Base-by-base conservation (phyloP, 805 yeast species). In the Wickerhamomyces kurtzmanii region DNA sequence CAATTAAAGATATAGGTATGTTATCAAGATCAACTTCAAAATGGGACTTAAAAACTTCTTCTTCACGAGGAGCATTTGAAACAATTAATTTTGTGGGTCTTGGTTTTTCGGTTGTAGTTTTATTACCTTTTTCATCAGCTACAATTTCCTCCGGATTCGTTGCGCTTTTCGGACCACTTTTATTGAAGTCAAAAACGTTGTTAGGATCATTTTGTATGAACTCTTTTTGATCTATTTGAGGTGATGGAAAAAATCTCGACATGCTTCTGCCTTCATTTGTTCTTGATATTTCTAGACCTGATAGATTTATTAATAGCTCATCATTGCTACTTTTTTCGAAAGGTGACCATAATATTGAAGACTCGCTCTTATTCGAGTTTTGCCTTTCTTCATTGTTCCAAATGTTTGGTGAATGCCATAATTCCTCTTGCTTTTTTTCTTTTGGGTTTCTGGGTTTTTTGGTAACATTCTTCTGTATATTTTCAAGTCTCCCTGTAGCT, bases 181-280 rank as follows among this genome's bases (percentile, higher is more conserved):
- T n/a, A n/a, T n/a, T n/a, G n/a, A n/a, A n/a, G n/a, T n/a, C n/a
- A n/a, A n/a, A n/a, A n/a, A n/a, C n/a, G n/a, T n/a, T n/a, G n/a
- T n/a, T n/a, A n/a, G n/a, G n/a, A n/a, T n/a, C n/a, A n/a, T n/a
- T n/a, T n/a, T n/a, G n/a, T n/a, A n/a, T n/a, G n/a, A n/a, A n/a
- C n/a, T n/a, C 31, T 11, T 39, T 34, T 15, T 42, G 44, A 9
- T 34, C 34, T 8, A 37, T 31, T 20, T 27, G 17, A 4, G 44
- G 42, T 1, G 47, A 34, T 2, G 51, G 51, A 29, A 46, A 46
- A 29, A 46, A 46, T 22, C 51, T 36, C 4, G 51, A 46, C 5
- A 37, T 38, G 20, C 14, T 26, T 17, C 38, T 24, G 13, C 18
- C 31, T 17, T 15, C 15, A n/a, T n/a, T n/a, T n/a, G n/a, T n/a